phyloP scores from a whole-genome alignment of 208 protist genomes.

The Sergeia podlipaevii region DNA sequence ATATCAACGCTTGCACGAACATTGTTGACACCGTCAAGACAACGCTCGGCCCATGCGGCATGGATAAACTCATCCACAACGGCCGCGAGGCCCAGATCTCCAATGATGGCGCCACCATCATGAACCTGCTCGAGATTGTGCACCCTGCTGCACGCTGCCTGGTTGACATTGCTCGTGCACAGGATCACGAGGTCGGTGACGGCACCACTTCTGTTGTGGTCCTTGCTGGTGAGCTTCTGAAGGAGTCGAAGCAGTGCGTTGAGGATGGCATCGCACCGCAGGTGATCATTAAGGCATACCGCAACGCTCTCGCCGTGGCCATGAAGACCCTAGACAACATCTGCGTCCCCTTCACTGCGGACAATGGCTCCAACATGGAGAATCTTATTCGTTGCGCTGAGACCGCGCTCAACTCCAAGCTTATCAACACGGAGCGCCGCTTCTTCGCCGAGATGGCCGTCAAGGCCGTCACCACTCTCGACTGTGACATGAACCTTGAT shows the following conservation, averaged over 20 bases:
- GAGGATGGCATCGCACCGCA: conserved; percentile 99
- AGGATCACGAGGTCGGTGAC: conserved; percentile 99
- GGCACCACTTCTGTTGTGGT: conserved; percentile 99
- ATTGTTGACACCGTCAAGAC: conserved; percentile 95
- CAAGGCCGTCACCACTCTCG: conserved; percentile 95
- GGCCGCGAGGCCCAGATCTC: conserved; percentile 96
- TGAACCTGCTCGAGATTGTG: conserved; percentile 99
- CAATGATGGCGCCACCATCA: conserved; percentile 99
- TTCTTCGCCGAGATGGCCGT: conserved; percentile 99
- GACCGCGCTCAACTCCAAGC: conserved; percentile 99
- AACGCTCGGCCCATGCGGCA: conserved; percentile 98
- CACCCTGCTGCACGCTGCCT: conserved; percentile 99
- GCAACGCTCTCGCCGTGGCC: conserved; percentile 73
- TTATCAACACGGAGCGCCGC: conserved; percentile 95
- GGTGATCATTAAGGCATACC: conserved; percentile 97
- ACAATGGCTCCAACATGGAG: conserved; percentile 47
- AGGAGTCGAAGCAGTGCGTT: conserved; percentile 97
- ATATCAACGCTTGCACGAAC: conserved; percentile 99
- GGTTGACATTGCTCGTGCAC: conserved; percentile 99
- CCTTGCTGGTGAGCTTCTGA: conserved; percentile 98
- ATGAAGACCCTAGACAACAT: conserved; percentile 92
- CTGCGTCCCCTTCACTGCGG: conserved; percentile 83
- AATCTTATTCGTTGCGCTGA: conserved; percentile 95
- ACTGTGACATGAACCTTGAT: conserved; percentile 95
- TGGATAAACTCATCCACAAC: conserved; percentile 99